Base-by-base conservation (phyloP, 805 yeast genomes). In the Jamesozyma gamospora region DNA sequence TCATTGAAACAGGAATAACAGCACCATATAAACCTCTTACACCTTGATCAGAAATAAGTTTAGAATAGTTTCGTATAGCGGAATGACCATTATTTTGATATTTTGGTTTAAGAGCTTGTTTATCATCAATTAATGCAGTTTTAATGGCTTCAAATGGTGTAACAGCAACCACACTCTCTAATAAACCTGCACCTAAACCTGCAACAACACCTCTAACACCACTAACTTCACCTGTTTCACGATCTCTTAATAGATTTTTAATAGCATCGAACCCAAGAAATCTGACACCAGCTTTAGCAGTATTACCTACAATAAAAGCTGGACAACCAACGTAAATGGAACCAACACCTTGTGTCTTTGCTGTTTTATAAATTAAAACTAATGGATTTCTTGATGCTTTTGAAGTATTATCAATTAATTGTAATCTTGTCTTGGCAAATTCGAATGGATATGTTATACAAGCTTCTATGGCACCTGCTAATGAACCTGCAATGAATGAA, bases 101-200 rank as follows among this genome's bases (percentile, higher is more conserved):
- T 60, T 74, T 79, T 35, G 96, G 96, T 40, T 69, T 71, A 3
- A 74, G 65, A 4, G 81, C 54, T 62, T 82, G 94, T 49, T 80
- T 85, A 59, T 90, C 98, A 64, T 90, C 98, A 50, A 90, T 92
- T 63, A 88, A 71, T 0, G 94, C 96, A 0, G 97, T 90, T 58
- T 90, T 90, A 63, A 90, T 85, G 28, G 96, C 94, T 62, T 90
- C 98, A 41, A 88, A 87, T 2, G 98, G 98, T 0, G 98, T 90
- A 35, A 92, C 95, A 0, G 97, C 97, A 34, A 88, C 70, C 21
- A 87, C 81, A 41, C 94, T 81, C 59, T 90, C 98, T 44, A 90
- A 63, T 34, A 88, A 72, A 28, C 98, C 98, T 2, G 98, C 98
- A 35, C 97, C 96, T 33, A 92, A 67, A n/a, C 98, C 98, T 1